Conservation (phyloP, 176 grass and related monocot species). For the Raddia guianensis region DNA sequence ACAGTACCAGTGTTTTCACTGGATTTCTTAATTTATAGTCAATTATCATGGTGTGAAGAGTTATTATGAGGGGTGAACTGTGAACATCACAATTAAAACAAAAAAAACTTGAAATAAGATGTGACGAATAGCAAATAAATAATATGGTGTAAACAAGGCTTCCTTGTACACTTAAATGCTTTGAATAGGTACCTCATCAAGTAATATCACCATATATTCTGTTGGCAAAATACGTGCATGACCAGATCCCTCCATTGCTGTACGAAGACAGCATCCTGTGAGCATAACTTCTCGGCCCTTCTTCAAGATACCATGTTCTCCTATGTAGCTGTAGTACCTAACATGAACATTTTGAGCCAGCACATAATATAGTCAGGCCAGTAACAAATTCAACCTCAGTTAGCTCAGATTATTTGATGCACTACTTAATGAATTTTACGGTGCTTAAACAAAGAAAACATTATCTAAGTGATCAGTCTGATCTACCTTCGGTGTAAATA, state of each 20-base stretch:
- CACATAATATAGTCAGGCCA: neutral
- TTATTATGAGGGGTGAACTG: neutral
- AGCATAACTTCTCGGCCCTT: constrained; percentile 90
- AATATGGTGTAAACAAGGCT: neutral
- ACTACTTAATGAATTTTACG: neutral
- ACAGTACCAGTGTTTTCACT: neutral
- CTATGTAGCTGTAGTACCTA: constrained; percentile 87
- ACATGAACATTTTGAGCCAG: constrained; percentile 4
- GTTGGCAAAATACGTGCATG: constrained; percentile 81
- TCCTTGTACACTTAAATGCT: constrained; percentile 27
- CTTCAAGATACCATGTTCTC: constrained; percentile 76
- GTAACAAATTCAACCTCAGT: neutral
- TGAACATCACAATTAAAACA: neutral
- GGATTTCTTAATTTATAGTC: neutral
- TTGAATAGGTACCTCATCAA: constrained; percentile 76
- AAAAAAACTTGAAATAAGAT: neutral
- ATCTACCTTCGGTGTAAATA: constrained; percentile 92
- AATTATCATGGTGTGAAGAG: neutral
- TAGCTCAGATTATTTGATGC: neutral
- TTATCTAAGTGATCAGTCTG: constrained; percentile 24
- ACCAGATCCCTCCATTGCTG: constrained; percentile 71
- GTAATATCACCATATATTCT: constrained; percentile 88
- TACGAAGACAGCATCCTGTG: constrained; percentile 92
- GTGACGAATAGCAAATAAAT: constrained; percentile 31
- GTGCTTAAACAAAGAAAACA: constrained; percentile 11